Conservation (phyloP, 2,329 filamentous ascomycete species). For the Metarhizium robertsii region DNA sequence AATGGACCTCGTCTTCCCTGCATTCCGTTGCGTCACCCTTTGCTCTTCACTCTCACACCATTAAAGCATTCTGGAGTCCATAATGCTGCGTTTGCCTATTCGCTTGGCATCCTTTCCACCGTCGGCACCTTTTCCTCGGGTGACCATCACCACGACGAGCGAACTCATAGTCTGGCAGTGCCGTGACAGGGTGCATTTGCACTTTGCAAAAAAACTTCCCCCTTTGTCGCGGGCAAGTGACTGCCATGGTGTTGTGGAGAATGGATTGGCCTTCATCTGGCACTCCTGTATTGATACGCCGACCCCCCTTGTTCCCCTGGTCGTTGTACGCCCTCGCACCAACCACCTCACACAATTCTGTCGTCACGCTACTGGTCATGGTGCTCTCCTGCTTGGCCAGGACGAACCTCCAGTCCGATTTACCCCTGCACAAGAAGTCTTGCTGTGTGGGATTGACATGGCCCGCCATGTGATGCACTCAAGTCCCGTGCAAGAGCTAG, state of each 20-base stretch:
- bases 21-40: too few species aligned
- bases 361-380: too few species aligned
- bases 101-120: too few species aligned
- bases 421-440: not conserved
- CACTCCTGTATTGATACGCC: not conserved
- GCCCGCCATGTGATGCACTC: slow-evolving; percentile 4
- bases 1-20: too few species aligned
- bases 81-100: too few species aligned
- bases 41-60: too few species aligned
- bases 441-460: not conserved
- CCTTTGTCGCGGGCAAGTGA: not conserved
- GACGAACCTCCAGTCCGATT: too few species aligned
- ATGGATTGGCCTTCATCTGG: not conserved
- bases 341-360: too few species aligned
- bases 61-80: too few species aligned
- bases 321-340: not conserved
- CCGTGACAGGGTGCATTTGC: slow-evolving; percentile 2
- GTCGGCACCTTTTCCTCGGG: too few species aligned
- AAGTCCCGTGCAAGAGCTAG: slow-evolving; percentile 7
- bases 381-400: too few species aligned
- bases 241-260: not conserved
- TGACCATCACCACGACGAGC: not conserved
- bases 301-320: not conserved
- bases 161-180: not conserved
- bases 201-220: not conserved